A percentile compares a stretch with the other conserved stretches of the same genome.
Evolutionary conservation across 768 basidiomycete genomes (phyloP).

Genomic region (Kwoniella sp.): DNA sequence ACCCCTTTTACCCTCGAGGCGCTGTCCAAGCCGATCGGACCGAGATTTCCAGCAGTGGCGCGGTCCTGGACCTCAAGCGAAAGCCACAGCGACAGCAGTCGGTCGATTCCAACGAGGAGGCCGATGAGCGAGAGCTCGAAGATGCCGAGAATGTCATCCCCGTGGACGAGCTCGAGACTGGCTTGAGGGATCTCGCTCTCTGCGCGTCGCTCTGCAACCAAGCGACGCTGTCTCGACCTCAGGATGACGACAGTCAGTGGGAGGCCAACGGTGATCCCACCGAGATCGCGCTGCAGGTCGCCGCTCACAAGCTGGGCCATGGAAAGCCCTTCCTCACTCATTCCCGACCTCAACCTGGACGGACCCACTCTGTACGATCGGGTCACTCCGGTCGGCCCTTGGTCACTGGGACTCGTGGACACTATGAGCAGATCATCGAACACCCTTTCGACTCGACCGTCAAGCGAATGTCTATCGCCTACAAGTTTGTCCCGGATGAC

Average conservation of each 20-base stretch:
- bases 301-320: conserved; percentile 56
- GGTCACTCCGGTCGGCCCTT: conserved; percentile 25
- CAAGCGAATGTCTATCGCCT: conserved; percentile 55
- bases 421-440: conserved; percentile 51
- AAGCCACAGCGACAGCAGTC: conserved; percentile 14
- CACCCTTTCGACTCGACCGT: conserved; percentile 57
- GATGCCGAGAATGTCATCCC: conserved; percentile 30
- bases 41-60: conserved; percentile 6
- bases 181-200: conserved; percentile 47
- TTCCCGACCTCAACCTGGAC: conserved; percentile 5
- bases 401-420: conserved; percentile 36
- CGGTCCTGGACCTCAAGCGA: conserved; percentile 22
- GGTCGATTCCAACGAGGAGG: conserved; percentile 16
- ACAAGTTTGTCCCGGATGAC: conserved; percentile 29
- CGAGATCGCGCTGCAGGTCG: conserved; percentile 59
- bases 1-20: conserved; percentile 50
- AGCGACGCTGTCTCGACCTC: conserved; percentile 49
- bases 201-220: conserved; percentile 53
- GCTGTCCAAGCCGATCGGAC: conserved; percentile 29
- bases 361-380: conserved; percentile 14
- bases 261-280: conserved; percentile 59
- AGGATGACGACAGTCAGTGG: conserved; percentile 51
- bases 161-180: conserved; percentile 40
- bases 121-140: conserved; percentile 14
- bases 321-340: conserved; percentile 52